Evolutionary conservation across 1,139 yeast genomes (phyloP).

Genomic region (Pichia sp.): DNA sequence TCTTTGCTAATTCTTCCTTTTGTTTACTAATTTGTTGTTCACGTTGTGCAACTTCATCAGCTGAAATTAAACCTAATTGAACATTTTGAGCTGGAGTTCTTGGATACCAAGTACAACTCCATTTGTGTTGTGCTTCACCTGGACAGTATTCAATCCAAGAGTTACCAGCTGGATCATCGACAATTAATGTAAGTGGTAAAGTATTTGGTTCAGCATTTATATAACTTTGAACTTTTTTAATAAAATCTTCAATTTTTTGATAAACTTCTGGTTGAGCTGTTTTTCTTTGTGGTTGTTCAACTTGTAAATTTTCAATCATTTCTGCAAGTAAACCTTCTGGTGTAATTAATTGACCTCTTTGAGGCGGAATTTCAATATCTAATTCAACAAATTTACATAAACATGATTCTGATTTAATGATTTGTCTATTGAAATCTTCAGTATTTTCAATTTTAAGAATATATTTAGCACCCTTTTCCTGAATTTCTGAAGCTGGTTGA

Average conservation of each 20-base stretch:
- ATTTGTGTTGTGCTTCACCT: constrained; percentile 82
- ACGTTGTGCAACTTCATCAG: constrained; percentile 62
- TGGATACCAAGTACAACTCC: constrained; percentile 79
- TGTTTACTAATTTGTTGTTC: constrained; percentile 33
- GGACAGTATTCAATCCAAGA: constrained; percentile 93
- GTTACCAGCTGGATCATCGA: constrained; percentile 96
- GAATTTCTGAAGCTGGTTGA: constrained; percentile 87
- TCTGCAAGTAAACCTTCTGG: constrained; percentile 83
- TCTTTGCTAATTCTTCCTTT: constrained; percentile 32
- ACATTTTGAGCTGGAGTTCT: constrained; percentile 89
- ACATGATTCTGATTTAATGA: constrained; percentile 86
- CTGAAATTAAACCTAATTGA: constrained; percentile 76
- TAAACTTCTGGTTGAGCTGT: constrained; percentile 64
- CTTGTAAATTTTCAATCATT: constrained; percentile 72
- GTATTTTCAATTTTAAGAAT: constrained; percentile 62
- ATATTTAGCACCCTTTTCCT: constrained; percentile 80
- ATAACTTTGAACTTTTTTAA: constrained; percentile 50
- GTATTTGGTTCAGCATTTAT: constrained; percentile 60
- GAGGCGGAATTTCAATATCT: constrained; percentile 92
- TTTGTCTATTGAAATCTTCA: constrained; percentile 80
- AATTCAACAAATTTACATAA: constrained; percentile 76
- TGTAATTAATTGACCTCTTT: constrained; percentile 87
- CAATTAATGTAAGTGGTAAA: constrained; percentile 69
- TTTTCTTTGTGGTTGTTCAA: constrained; percentile 78
- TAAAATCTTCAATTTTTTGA: constrained; percentile 66